A percentile compares a stretch with the other conserved stretches of the same genome.
These are phyloP conservation scores for Alternaria sp. DNA, from an alignment of 2,329 filamentous ascomycete species.

Conservation along the genomic window DNA sequence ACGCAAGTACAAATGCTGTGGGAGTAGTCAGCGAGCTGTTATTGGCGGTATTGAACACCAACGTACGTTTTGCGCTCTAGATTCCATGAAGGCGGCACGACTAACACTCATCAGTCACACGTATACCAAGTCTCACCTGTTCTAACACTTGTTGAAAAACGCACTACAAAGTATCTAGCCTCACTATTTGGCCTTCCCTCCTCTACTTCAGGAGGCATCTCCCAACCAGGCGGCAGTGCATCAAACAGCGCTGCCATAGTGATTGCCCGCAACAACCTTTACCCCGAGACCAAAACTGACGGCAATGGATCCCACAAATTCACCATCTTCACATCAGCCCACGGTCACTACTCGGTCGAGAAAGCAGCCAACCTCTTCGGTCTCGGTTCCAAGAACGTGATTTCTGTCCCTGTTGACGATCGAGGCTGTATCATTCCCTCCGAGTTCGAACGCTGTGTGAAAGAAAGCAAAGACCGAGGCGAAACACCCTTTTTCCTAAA, in stretches of 20 bases:
- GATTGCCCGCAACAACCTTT: conserved; percentile 86
- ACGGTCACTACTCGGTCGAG: conserved; percentile 94
- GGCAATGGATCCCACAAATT: conserved; percentile 74
- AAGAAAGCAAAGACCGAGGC: conserved; percentile 69
- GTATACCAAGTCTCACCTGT: conserved; percentile 94
- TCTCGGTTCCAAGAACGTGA: conserved; percentile 77
- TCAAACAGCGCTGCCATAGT: conserved; percentile 88
- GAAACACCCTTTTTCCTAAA: conserved; percentile 94
- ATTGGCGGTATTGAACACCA: conserved; percentile 88
- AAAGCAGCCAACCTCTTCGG: conserved; percentile 94
- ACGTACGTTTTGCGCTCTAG: conserved; percentile 58
- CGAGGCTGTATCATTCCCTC: conserved; percentile 74
- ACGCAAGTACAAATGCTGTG: conserved; percentile 86
- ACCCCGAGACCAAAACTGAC: conserved; percentile 75
- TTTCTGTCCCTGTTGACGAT: conserved; percentile 76
- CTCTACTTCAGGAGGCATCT: conserved; percentile 73
- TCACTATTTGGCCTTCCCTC: conserved; percentile 64
- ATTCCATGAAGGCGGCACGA: background rate
- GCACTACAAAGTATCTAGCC: conserved; percentile 76
- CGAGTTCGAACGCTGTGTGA: conserved; percentile 70
- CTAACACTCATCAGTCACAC: conserved; percentile 66
- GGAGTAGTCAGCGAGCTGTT: conserved; percentile 86
- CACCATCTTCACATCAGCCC: conserved; percentile 84
- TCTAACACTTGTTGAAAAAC: conserved; percentile 86
- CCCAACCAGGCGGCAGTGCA: conserved; percentile 80